Conservation (phyloP, 2,329 filamentous ascomycete genomes). For the Scytalidium lignicola region DNA sequence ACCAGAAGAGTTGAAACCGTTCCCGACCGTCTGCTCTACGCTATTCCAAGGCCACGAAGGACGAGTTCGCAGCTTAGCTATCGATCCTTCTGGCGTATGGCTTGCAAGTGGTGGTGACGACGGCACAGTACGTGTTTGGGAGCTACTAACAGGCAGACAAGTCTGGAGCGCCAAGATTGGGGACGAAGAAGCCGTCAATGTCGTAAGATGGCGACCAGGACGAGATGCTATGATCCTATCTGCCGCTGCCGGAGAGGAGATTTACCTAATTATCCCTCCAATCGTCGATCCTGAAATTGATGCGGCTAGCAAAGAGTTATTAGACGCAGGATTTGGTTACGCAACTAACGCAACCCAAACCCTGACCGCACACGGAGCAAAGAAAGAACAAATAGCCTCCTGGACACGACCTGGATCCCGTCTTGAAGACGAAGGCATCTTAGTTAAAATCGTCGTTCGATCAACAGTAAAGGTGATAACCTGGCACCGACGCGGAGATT, state of each 20-base stretch:
- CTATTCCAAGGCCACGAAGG: slow-evolving; percentile 86
- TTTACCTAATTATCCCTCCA: slow-evolving; percentile 78
- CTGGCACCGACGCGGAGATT: slow-evolving; percentile 93
- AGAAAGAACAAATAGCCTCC: slow-evolving; percentile 71
- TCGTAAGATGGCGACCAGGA: slow-evolving; percentile 83
- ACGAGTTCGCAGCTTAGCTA: slow-evolving; percentile 74
- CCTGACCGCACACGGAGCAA: slow-evolving; percentile 47
- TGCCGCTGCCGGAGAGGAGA: slow-evolving; percentile 75
- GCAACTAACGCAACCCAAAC: slow-evolving; percentile 60
- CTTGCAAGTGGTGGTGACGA: slow-evolving; percentile 92
- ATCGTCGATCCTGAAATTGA: slow-evolving; percentile 69
- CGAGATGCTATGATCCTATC: slow-evolving; percentile 77
- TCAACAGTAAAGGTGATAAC: slow-evolving; percentile 79
- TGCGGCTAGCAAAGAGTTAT: slow-evolving; percentile 65
- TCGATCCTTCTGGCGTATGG: slow-evolving; percentile 82
- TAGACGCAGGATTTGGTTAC: slow-evolving; percentile 91
- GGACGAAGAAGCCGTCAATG: slow-evolving; percentile 74
- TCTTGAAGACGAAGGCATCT: slow-evolving; percentile 72
- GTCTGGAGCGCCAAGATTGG: slow-evolving; percentile 79
- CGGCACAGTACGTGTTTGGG: slow-evolving; percentile 87
- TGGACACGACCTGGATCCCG: slow-evolving; percentile 76
- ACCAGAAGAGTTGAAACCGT: slow-evolving; percentile 89
- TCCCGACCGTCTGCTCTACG: slow-evolving; percentile 84
- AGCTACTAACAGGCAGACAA: slow-evolving; percentile 78
- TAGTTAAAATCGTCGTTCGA: slow-evolving; percentile 75